Evolutionary conservation across 129 eudicot species (phyloP).

Genomic region (Oenanthe sinensis): DNA sequence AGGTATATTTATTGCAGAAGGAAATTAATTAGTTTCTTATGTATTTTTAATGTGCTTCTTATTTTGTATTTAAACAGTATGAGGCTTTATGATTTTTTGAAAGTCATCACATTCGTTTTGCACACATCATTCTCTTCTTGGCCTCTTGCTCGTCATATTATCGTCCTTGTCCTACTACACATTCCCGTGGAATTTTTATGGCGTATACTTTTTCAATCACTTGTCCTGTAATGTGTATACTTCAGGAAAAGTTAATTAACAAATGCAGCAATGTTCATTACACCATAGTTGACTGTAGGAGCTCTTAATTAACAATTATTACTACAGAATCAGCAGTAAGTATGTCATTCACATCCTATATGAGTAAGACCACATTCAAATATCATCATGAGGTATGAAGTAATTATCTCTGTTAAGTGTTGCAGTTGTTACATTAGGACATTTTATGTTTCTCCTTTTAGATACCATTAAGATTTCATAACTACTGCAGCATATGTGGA

Average conservation of each 20-base stretch:
- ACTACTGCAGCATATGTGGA: not conserved
- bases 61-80: not conserved
- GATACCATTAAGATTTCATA: not conserved
- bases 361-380: not conserved
- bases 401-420: not conserved
- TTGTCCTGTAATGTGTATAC: not conserved
- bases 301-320: not conserved
- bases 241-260: not conserved
- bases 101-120: not conserved
- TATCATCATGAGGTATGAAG: not conserved
- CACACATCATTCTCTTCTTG: not conserved
- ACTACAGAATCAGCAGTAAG: not conserved
- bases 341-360: not conserved
- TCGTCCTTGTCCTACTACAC: not conserved
- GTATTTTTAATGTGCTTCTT: not conserved
- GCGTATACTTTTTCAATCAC: not conserved
- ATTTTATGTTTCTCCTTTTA: not conserved
- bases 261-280: not conserved
- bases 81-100: not conserved
- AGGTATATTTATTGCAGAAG: slow-evolving; percentile 33
- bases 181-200: not conserved
- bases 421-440: not conserved
- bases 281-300: not conserved
- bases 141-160: not conserved
- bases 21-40: not conserved